Base-by-base conservation (phyloP, 1,284 basidiomycete genomes). In the Rhizoctonia solani region DNA sequence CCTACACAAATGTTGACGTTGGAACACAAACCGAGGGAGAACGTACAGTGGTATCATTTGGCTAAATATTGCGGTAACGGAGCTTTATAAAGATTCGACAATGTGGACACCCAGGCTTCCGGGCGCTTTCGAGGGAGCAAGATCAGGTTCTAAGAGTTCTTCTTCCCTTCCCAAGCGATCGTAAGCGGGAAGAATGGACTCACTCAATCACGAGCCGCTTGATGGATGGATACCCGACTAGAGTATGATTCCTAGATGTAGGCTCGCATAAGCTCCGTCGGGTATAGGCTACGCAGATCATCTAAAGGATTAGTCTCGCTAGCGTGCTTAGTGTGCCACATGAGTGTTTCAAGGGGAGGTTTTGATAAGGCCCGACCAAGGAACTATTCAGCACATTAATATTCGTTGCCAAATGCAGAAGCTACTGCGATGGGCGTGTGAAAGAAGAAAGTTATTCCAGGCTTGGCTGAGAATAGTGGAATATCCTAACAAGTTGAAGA, bases 81-180 rank as follows among this genome's bases (percentile, higher is more conserved):
- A n/a, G 39, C 63, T 66, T 66, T 66, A 66, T 66, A 66, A 37
- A 46, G 29, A 34, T 49, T 27, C 63, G 52, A 54, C 27, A 21
- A 25, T 21, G 41, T 37, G 52, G 52, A 66, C 63, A 66, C 39
- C 58, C 63, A 54, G 34, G 63, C 63, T 66, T 66, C 63, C 52
- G 63, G 63, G 32, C 50, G 52, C 63, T 47, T 54, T 54, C 41
- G 41, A 25, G 32, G 29, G 52, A 46, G 52, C 25, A 21, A 14
- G 50, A 65, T 66, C 63, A 66, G 52, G 41, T 66, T 65, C 47
- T 27, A 37, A 49, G 49, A 32, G 49, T 44, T 29, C 49, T 34
- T 37, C 23, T 46, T 29, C 29, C n/a, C 49, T 65, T 65, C 37
- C 61, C 50, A 50, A 65, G 44, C 19, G 61, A 65, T 65, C 52